These are phyloP conservation scores for Schoenoplectus tabernaemontani DNA, from an alignment of 202 grass and related monocot species.

Conservation along the genomic window DNA sequence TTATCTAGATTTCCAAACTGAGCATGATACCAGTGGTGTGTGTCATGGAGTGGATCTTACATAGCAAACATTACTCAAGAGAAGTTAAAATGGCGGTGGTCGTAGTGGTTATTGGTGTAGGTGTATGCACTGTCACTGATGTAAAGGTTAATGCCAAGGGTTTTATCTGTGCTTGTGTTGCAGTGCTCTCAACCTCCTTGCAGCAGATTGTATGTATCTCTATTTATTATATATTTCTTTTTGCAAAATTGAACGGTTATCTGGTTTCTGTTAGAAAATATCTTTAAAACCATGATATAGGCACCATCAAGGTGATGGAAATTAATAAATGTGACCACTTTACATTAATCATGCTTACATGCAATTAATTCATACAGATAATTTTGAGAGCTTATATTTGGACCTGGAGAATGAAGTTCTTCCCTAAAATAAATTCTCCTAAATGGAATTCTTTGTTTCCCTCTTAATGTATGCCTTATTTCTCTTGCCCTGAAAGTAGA, in stretches of 20 bases:
- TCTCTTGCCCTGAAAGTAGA: not conserved
- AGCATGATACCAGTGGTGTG: slow-evolving; percentile 55
- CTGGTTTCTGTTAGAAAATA: not conserved
- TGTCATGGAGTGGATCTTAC: slow-evolving; percentile 48
- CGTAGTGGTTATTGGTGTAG: slow-evolving; percentile 42
- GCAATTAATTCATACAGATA: not conserved
- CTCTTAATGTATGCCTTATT: not conserved
- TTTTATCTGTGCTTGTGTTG: slow-evolving; percentile 41
- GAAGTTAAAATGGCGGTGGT: slow-evolving; percentile 38
- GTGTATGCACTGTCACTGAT: slow-evolving; percentile 41
- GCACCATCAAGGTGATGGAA: not conserved
- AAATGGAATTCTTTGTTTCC: not conserved
- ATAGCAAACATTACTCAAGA: slow-evolving; percentile 38
- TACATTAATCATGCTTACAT: not conserved
- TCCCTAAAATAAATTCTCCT: not conserved
- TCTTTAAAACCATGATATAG: not conserved
- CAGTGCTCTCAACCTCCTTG: slow-evolving; percentile 37
- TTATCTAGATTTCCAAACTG: slow-evolving; percentile 39
- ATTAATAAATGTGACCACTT: not conserved
- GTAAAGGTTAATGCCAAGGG: slow-evolving; percentile 46
- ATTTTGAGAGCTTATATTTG: not conserved
- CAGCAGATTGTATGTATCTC: slow-evolving; percentile 40
- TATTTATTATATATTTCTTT: not conserved
- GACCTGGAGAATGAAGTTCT: not conserved
- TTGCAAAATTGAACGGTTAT: not conserved